phyloP scores from a whole-genome alignment of 1,284 basidiomycete genomes.

The Austropuccinia psidii region DNA sequence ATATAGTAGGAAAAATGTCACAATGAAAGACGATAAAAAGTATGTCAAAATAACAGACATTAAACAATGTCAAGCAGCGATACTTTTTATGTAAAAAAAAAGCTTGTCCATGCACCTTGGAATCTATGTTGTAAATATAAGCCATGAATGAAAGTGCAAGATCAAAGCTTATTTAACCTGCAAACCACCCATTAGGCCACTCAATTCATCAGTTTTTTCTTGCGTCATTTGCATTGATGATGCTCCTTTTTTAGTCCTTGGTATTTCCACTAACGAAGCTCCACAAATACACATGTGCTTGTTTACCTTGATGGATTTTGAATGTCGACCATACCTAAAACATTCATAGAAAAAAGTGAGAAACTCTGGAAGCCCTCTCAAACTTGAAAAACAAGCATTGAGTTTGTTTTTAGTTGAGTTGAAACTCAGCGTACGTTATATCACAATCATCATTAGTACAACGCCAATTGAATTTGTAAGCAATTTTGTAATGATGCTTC shows the following conservation, averaged over 20 bases:
- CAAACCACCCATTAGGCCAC: no score
- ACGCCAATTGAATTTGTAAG: conserved; percentile 67
- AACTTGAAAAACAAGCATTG: neutral
- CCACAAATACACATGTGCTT: conserved; percentile 55
- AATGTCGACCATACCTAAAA: conserved; percentile 64
- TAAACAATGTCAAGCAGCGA: no score
- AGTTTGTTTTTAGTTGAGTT: neutral
- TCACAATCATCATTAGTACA: conserved; percentile 56
- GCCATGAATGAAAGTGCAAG: no score
- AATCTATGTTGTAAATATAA: no score
- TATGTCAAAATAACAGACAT: no score
- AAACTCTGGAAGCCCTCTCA: conserved; percentile 38
- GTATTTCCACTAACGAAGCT: conserved; percentile 21
- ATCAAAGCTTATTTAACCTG: no score
- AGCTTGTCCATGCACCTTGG: no score
- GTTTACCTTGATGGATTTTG: conserved; percentile 64
- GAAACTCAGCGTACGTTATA: conserved; percentile 53
- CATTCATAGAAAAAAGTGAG: neutral
- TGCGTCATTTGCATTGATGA: no score
- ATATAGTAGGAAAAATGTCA: no score
- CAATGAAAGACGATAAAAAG: no score
- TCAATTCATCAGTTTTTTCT: no score
- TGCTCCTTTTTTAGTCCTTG: neutral
- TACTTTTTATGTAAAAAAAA: no score
- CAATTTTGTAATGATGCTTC: conserved; percentile 65